Conservation (phyloP, 257 asterid genomes). For the Cordia subcordata region DNA sequence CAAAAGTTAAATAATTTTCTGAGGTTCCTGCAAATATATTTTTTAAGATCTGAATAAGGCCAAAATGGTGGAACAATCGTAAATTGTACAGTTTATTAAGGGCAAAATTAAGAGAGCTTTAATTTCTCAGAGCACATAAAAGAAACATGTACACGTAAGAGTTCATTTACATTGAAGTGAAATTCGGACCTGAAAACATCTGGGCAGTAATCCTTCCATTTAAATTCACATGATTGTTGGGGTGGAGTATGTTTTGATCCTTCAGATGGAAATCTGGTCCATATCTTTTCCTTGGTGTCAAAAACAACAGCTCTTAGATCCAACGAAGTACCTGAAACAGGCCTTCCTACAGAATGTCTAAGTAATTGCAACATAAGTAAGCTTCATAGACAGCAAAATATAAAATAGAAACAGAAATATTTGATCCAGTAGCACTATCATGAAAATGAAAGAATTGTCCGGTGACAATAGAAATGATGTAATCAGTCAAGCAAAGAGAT, state of each 20-base stretch:
- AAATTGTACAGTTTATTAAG: no score
- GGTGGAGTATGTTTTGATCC: slow-evolving; percentile 95
- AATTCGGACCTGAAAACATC: slow-evolving; percentile 71
- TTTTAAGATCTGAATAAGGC: slow-evolving; percentile 1
- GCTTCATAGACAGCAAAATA: slow-evolving; percentile 12
- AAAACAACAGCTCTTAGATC: slow-evolving; percentile 67
- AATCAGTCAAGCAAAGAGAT: neutral
- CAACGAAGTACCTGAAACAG: slow-evolving; percentile 57
- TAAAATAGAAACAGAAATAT: neutral
- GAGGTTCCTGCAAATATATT: slow-evolving; percentile 68
- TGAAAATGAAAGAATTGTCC: neutral
- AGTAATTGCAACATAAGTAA: slow-evolving; percentile 28
- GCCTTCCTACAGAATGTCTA: slow-evolving; percentile 91
- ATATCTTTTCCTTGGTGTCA: slow-evolving; percentile 64
- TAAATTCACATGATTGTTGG: slow-evolving; percentile 83
- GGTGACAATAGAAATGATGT: neutral
- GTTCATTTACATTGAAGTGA: neutral
- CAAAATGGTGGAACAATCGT: neutral
- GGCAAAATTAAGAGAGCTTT: neutral
- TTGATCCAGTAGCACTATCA: slow-evolving; percentile 4
- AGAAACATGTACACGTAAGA: neutral
- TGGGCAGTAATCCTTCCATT: slow-evolving; percentile 95
- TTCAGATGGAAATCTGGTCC: slow-evolving; percentile 82
- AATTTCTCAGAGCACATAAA: neutral
- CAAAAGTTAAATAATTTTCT: slow-evolving; percentile 75